phyloP scores from a whole-genome alignment of 306 rosid genomes.

The Begonia loranthoides region DNA sequence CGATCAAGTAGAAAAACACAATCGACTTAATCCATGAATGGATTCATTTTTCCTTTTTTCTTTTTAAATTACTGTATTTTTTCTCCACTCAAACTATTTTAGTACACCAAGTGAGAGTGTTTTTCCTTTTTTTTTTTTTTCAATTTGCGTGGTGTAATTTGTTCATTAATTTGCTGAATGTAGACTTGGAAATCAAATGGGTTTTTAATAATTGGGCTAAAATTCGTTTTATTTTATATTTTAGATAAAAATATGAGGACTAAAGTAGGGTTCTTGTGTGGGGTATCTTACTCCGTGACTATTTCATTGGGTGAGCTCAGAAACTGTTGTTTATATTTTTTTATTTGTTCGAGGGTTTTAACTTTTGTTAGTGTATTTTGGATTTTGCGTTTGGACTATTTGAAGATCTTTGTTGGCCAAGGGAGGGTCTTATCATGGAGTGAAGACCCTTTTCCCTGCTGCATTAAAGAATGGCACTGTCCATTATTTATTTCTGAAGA shows the following conservation, averaged over 20 bases:
- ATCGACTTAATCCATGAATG: conserved; percentile 7
- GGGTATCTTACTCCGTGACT: background rate
- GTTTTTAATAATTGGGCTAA: background rate
- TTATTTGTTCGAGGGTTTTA: background rate
- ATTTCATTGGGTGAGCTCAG: conserved; percentile 15
- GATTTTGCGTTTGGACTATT: conserved; percentile 43
- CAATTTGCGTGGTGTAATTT: conserved; percentile 1
- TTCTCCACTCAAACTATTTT: background rate
- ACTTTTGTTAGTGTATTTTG: conserved; percentile 22
- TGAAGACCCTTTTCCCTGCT: background rate
- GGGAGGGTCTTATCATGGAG: conserved; percentile 14
- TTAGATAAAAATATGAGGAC: background rate
- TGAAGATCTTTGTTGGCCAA: conserved; percentile 21
- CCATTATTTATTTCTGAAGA: conserved; percentile 9
- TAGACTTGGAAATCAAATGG: background rate
- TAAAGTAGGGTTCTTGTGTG: background rate
- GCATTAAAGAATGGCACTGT: conserved; percentile 26
- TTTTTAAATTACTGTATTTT: background rate
- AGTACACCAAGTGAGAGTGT: conserved; percentile 4
- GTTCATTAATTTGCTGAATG: conserved; percentile 5
- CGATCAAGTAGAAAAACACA: conserved; percentile 25
- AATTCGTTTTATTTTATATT: background rate
- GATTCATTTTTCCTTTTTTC: background rate
- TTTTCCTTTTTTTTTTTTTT: background rate
- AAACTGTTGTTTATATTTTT: conserved; percentile 7